These are phyloP conservation scores for Beauveria sp. DNA, from an alignment of 2,329 filamentous ascomycete genomes.

Conservation along the genomic window DNA sequence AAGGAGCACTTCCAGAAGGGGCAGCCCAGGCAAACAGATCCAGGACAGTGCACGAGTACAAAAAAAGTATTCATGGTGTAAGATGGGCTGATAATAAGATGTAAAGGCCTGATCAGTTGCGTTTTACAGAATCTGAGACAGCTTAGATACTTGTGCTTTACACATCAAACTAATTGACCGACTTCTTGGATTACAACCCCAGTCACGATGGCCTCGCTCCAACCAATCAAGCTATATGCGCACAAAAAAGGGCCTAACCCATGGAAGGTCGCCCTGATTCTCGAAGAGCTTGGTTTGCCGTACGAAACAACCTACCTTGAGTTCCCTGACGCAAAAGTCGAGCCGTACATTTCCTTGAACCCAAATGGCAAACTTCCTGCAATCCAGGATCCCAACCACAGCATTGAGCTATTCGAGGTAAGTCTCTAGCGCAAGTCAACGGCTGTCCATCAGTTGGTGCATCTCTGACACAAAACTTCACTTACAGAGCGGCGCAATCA, in stretches of 20 bases:
- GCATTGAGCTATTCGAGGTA: constrained; percentile 7
- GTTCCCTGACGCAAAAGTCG: constrained; percentile 18
- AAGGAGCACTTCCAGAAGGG: not conserved
- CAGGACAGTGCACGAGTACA: not conserved
- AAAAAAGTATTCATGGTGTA: not conserved
- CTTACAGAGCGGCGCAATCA: constrained; percentile 19
- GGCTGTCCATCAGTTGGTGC: too few species aligned
- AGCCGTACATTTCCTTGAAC: constrained; percentile 18
- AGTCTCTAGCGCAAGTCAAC: not conserved
- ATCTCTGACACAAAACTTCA: not conserved
- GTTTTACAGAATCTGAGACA: too few species aligned
- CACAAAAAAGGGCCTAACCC: constrained; percentile 13
- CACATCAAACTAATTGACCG: too few species aligned
- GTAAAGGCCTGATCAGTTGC: not conserved
- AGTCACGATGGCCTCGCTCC: not conserved
- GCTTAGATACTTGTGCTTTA: too few species aligned
- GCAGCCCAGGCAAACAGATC: not conserved
- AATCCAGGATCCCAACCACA: constrained; percentile 17
- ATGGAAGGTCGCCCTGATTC: constrained; percentile 17
- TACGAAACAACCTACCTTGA: constrained; percentile 15
- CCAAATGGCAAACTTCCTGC: constrained; percentile 18
- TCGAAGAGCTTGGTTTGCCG: constrained; percentile 20
- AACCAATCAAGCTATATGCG: not conserved
- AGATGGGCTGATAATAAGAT: not conserved
- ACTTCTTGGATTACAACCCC: not conserved